Evolutionary conservation across 139 green algal species (phyloP).

Genomic region (Chlorella vulgaris): DNA sequence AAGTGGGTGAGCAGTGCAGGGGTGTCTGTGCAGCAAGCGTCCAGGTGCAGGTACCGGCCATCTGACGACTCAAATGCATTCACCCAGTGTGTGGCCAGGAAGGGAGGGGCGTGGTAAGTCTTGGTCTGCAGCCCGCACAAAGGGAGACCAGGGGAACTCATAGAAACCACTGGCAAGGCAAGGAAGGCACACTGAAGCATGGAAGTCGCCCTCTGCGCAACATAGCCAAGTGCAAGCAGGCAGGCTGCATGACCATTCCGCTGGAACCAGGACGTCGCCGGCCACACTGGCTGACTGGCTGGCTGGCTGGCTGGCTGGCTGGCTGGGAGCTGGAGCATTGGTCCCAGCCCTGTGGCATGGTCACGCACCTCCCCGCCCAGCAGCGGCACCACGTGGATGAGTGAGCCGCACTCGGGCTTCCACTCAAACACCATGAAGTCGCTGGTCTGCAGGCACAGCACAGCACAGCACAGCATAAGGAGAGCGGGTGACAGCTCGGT

Average conservation of each 20-base stretch:
- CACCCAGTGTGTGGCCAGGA: conserved; percentile 76
- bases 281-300: too few species aligned
- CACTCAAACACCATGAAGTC: conserved; percentile 76
- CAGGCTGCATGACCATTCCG: background rate
- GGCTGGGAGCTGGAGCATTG: too few species aligned
- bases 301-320: too few species aligned
- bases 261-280: background rate
- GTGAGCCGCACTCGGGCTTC: conserved; percentile 57
- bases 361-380: conserved; percentile 47
- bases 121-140: conserved; percentile 12
- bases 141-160: too few species aligned
- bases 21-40: conserved; percentile 61
- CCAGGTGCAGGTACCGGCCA: conserved; percentile 55
- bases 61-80: conserved; percentile 50
- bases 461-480: background rate
- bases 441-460: background rate
- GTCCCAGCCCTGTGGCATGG: too few species aligned
- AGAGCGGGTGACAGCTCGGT: too few species aligned
- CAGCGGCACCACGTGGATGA: conserved; percentile 69
- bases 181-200: background rate
- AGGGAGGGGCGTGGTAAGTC: conserved; percentile 54
- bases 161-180: background rate
- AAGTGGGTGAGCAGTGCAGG: conserved; percentile 52
- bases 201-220: too few species aligned
- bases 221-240: too few species aligned